A percentile compares a stretch with the other conserved stretches of the same genome.
phyloP scores from a whole-genome alignment of 2,329 filamentous ascomycete species.

The Penicillium griseofulvum region DNA sequence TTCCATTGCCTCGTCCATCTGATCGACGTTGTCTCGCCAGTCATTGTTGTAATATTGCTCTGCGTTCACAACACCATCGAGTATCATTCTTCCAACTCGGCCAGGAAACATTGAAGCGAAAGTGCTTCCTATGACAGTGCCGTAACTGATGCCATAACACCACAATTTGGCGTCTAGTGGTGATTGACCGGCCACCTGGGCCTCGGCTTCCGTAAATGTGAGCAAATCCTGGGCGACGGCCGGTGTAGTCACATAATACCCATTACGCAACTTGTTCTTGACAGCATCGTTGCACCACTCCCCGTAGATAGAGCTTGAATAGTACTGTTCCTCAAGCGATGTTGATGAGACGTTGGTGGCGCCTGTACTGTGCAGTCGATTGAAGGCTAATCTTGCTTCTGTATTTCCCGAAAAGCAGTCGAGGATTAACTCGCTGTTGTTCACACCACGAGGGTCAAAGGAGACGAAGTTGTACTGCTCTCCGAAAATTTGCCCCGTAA shows the following conservation, averaged over 20 bases:
- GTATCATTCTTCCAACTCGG: constrained; percentile 41
- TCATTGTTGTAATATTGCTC: constrained; percentile 49
- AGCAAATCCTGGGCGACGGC: constrained; percentile 14
- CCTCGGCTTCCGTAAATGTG: constrained; percentile 36
- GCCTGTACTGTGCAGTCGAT: constrained; percentile 25
- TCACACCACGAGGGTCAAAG: constrained; percentile 45
- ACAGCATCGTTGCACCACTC: constrained; percentile 22
- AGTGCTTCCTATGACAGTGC: constrained; percentile 45
- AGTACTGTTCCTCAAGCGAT: constrained; percentile 30
- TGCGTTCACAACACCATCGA: constrained; percentile 44
- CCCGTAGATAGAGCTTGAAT: constrained; percentile 22
- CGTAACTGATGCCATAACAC: constrained; percentile 55
- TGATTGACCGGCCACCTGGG: constrained; percentile 31
- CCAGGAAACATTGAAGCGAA: constrained; percentile 47
- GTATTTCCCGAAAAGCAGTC: constrained; percentile 26
- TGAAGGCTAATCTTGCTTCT: constrained; percentile 18
- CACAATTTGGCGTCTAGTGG: constrained; percentile 35
- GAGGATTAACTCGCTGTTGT: constrained; percentile 30
- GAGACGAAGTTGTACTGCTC: constrained; percentile 46
- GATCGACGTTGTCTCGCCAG: constrained; percentile 52
- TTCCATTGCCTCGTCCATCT: constrained; percentile 55
- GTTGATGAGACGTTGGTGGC: constrained; percentile 23
- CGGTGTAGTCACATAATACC: constrained; percentile 18
- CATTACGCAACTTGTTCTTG: constrained; percentile 9
- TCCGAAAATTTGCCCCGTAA: constrained; percentile 32